phyloP scores from a whole-genome alignment of 352 stramenopile species.

The Globisporangium spinosum region DNA sequence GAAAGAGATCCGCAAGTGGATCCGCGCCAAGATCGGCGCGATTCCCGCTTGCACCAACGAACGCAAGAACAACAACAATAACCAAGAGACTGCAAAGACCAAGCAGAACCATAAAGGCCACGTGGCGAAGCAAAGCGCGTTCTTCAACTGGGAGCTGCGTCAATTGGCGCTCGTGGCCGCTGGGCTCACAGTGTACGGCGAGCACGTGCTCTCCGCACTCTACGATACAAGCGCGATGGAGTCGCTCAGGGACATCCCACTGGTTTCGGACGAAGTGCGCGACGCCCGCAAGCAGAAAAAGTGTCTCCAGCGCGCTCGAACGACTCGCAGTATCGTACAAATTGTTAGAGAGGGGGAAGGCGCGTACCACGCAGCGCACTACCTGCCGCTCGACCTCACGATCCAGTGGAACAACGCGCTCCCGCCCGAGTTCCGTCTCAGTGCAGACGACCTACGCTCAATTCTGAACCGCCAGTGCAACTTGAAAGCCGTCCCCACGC shows the following conservation, averaged over 20 bases:
- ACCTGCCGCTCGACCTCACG: conserved; percentile 13
- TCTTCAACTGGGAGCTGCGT: conserved; percentile 11
- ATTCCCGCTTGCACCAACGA: not conserved
- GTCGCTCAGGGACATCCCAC: conserved; percentile 9
- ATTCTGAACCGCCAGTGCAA: conserved; percentile 15
- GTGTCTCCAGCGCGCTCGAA: conserved; percentile 7
- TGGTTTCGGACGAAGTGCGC: conserved; percentile 13
- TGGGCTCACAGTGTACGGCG: conserved; percentile 8
- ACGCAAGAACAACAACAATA: not conserved
- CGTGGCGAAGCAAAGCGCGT: not conserved
- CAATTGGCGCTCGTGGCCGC: conserved; percentile 13
- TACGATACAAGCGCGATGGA: conserved; percentile 6
- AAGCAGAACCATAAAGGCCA: not conserved
- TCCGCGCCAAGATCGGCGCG: conserved; percentile 4
- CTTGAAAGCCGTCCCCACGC: conserved; percentile 2
- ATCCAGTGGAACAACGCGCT: conserved; percentile 18
- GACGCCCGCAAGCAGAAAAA: conserved; percentile 4
- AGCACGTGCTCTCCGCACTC: conserved; percentile 6
- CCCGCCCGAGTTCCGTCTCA: not conserved
- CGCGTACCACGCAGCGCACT: conserved; percentile 11
- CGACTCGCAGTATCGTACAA: not conserved
- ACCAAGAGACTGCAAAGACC: not conserved
- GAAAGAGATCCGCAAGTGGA: conserved; percentile 10
- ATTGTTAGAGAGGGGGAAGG: not conserved
- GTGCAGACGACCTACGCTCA: not conserved